Evolutionary conservation across 1,139 yeast genomes (phyloP).

Genomic region (Geotrichum citri-aurantii): DNA sequence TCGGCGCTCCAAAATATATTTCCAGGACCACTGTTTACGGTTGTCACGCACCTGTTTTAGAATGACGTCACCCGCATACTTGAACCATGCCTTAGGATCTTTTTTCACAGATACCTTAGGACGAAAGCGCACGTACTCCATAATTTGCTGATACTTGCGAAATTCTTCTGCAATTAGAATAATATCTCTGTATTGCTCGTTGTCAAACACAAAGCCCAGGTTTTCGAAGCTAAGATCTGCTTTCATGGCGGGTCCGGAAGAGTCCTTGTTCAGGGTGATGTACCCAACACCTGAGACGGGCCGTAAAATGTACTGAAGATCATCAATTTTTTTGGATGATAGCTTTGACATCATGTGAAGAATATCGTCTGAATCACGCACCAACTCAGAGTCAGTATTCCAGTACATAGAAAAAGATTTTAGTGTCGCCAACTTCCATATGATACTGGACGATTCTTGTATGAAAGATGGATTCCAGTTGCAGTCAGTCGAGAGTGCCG

Average conservation of each 20-base stretch:
- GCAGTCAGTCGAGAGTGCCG: slow-evolving; percentile 85
- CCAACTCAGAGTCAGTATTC: slow-evolving; percentile 60
- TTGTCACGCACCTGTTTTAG: slow-evolving; percentile 73
- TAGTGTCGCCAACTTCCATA: slow-evolving; percentile 72
- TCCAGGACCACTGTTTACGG: slow-evolving; percentile 87
- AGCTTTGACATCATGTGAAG: slow-evolving; percentile 32
- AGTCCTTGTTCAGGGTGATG: slow-evolving; percentile 76
- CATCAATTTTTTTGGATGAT: slow-evolving; percentile 25
- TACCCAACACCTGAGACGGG: slow-evolving; percentile 91
- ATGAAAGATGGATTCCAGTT: slow-evolving; percentile 84
- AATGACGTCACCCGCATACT: slow-evolving; percentile 69
- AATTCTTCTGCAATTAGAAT: slow-evolving; percentile 76
- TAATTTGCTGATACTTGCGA: slow-evolving; percentile 70
- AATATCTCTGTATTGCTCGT: slow-evolving; percentile 76
- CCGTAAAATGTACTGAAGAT: slow-evolving; percentile 59
- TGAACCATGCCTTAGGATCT: slow-evolving; percentile 75
- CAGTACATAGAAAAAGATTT: slow-evolving; percentile 74
- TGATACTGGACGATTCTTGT: slow-evolving; percentile 57
- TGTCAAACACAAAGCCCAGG: slow-evolving; percentile 78
- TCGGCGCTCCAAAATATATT: slow-evolving; percentile 59
- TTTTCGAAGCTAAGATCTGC: slow-evolving; percentile 80
- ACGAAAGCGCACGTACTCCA: slow-evolving; percentile 62
- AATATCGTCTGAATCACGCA: slow-evolving; percentile 22
- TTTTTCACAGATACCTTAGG: slow-evolving; percentile 59
- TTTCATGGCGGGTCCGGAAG: slow-evolving; percentile 58